Conservation (phyloP, 225 moss, liverwort and hornwort species). For the Straminergon stramineum region DNA sequence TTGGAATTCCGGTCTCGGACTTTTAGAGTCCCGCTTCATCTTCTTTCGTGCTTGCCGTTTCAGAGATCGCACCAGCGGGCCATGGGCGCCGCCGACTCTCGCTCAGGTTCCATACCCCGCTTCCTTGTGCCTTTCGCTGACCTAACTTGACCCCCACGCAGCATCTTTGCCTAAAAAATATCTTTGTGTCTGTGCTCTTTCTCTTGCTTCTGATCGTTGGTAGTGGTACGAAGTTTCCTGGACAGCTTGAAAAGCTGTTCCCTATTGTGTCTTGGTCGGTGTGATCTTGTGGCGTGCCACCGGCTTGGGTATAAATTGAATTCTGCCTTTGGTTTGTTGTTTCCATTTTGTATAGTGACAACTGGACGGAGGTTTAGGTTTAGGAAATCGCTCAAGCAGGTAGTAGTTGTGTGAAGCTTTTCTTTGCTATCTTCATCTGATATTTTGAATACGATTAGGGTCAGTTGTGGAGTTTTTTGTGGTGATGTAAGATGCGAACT, state of each 20-base stretch:
- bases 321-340: no score
- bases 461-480: neutral
- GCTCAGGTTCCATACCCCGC: neutral
- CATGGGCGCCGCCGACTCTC: slow-evolving; percentile 23
- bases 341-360: neutral
- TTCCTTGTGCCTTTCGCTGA: neutral
- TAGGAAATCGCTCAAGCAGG: neutral
- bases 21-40: neutral
- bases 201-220: neutral
- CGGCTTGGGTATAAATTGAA: neutral
- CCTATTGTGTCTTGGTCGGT: neutral
- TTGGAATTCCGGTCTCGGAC: neutral
- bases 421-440: neutral
- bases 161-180: no score
- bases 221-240: neutral
- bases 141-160: neutral
- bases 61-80: neutral
- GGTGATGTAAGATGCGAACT: neutral
- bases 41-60: neutral
- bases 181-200: neutral
- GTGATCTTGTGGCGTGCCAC: neutral
- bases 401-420: neutral
- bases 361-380: neutral
- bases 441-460: neutral
- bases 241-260: neutral